Percentiles rank a stretch among this genome's conserved stretches.
These are phyloP conservation scores for Suhomyces coccinellae DNA, from an alignment of 1,139 yeast species.

Conservation along the genomic window DNA sequence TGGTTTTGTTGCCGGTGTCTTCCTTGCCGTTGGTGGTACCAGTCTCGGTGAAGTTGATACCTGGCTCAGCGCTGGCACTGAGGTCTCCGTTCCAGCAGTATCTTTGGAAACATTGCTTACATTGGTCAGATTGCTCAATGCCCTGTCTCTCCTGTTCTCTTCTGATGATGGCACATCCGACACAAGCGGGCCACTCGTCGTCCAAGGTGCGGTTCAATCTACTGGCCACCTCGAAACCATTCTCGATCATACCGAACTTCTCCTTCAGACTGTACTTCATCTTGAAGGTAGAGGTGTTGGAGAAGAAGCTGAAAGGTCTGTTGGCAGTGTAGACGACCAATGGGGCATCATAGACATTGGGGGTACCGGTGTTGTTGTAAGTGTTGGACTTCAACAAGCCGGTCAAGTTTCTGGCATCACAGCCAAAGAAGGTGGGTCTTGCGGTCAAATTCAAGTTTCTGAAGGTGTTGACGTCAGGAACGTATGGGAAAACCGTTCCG, in stretches of 20 bases:
- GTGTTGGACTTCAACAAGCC: constrained; percentile 23
- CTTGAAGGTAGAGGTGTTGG: constrained; percentile 40
- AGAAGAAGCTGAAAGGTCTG: constrained; percentile 39
- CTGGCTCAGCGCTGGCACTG: constrained; percentile 14
- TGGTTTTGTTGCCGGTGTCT: constrained; percentile 17
- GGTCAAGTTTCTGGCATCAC: constrained; percentile 42
- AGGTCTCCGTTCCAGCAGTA: constrained; percentile 47
- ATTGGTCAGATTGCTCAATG: constrained; percentile 38
- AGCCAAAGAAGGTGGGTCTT: constrained; percentile 47
- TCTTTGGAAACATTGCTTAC: constrained; percentile 36
- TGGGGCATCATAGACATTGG: constrained; percentile 31
- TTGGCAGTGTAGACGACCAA: constrained; percentile 42
- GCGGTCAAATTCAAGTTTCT: constrained; percentile 39
- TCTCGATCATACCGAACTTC: constrained; percentile 38
- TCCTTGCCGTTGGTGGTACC: constrained; percentile 46
- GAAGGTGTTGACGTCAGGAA: constrained; percentile 37
- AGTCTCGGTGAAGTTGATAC: constrained; percentile 43
- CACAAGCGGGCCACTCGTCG: constrained; percentile 41
- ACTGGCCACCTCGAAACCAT: constrained; percentile 36
- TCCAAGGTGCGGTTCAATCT: constrained; percentile 36
- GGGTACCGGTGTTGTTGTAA: not conserved
- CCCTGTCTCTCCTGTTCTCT: constrained; percentile 46
- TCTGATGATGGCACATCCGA: constrained; percentile 45
- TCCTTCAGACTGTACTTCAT: constrained; percentile 35
- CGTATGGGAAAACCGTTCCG: constrained; percentile 34